Percentiles rank a stretch among this genome's conserved stretches.
Evolutionary conservation across 2,329 filamentous ascomycete species (phyloP).

Genomic region (Aspergillus ustus): DNA sequence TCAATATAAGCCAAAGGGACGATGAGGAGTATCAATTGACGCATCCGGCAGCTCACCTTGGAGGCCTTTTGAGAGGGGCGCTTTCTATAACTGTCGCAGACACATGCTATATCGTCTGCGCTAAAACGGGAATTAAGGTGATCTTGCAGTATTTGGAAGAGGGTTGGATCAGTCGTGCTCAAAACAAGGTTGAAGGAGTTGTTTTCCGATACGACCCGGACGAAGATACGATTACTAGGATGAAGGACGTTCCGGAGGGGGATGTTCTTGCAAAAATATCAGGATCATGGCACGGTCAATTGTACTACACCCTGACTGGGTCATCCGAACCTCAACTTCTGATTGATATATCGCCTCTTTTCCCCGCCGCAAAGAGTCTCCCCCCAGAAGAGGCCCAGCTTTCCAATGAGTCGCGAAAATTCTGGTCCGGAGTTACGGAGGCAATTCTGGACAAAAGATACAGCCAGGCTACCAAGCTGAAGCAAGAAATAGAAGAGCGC

Average conservation of each 20-base stretch:
- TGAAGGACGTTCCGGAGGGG: constrained; percentile 84
- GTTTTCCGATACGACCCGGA: constrained; percentile 89
- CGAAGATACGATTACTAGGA: constrained; percentile 76
- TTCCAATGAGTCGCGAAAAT: constrained; percentile 83
- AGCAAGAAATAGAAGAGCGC: constrained; percentile 87
- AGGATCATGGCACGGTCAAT: constrained; percentile 80
- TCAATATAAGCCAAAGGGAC: constrained; percentile 77
- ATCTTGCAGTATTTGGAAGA: constrained; percentile 94
- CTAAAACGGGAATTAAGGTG: constrained; percentile 86
- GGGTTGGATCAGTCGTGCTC: constrained; percentile 88
- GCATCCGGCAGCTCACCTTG: constrained; percentile 90
- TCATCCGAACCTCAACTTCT: constrained; percentile 67
- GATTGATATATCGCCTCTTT: constrained; percentile 84
- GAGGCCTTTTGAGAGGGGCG: constrained; percentile 84
- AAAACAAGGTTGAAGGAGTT: constrained; percentile 89
- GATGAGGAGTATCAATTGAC: constrained; percentile 94
- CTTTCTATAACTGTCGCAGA: constrained; percentile 90
- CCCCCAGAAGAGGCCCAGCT: constrained; percentile 80
- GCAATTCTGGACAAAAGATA: constrained; percentile 85
- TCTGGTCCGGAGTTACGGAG: constrained; percentile 86
- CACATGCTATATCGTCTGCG: constrained; percentile 83
- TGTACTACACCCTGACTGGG: constrained; percentile 62
- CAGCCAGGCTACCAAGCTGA: constrained; percentile 79
- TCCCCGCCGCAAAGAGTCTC: constrained; percentile 75
- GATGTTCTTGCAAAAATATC: constrained; percentile 82